Conservation (phyloP, 148 eudicot species). For the Beta vulgaris region DNA sequence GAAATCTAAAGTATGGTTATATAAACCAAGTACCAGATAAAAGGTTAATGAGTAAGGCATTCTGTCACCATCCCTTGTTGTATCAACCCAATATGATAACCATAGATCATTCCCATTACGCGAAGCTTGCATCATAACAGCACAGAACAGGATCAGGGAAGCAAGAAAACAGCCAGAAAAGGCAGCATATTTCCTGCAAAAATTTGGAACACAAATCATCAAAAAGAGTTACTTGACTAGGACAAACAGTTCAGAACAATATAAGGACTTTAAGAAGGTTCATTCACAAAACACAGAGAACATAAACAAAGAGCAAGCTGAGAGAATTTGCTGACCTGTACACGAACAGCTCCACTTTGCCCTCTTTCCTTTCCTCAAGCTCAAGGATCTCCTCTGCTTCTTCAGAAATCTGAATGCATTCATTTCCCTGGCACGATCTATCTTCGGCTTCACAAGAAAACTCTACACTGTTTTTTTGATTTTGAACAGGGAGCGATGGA, state of each 20-base stretch:
- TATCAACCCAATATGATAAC: constrained; percentile 96
- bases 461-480: constrained; percentile 29
- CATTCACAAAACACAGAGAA: not conserved
- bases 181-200: constrained; percentile 81
- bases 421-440: constrained; percentile 32
- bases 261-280: not conserved
- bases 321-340: constrained; percentile 53
- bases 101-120: constrained; percentile 96
- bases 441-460: constrained; percentile 21
- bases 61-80: constrained; percentile 43
- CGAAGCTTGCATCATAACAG: constrained; percentile 90
- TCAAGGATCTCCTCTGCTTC: constrained; percentile 44
- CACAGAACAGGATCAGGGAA: constrained; percentile 60
- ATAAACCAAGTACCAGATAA: constrained; percentile 55
- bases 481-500: constrained; percentile 32
- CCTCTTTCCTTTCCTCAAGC: constrained; percentile 78
- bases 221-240: not conserved
- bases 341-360: constrained; percentile 72
- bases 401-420: constrained; percentile 34
- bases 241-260: not conserved
- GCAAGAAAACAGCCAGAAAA: constrained; percentile 82
- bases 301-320: not conserved
- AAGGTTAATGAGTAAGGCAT: constrained; percentile 47
- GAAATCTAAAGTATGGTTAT: not conserved
- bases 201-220: constrained; percentile 13